Base-by-base conservation (phyloP, 164 flowering plant genomes). In the Cinnamomum chago region DNA sequence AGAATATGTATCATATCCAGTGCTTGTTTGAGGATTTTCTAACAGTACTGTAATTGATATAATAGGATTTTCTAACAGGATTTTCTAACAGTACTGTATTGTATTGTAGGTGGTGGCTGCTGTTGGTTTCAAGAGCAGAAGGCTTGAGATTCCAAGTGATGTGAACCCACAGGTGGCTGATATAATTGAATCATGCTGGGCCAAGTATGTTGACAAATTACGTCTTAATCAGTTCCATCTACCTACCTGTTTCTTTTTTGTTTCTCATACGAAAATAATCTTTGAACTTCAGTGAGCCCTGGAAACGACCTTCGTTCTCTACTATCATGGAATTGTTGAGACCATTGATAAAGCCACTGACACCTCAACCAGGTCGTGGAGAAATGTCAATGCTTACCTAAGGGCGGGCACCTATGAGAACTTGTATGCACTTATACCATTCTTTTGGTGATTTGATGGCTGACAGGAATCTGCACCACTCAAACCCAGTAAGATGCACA, bases 221-320 rank as follows among this genome's bases (percentile, higher is more conserved):
- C 7, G 10, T 20, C 9, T 47, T 47, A 40, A 47, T 40, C 71
- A 35, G 27, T 40, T 68, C 64, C 17, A 14, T 51, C 73, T 27
- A 23, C 20, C 73, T 50, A 7, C 20, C 35, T 47, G 47, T 40
- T 40, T 40, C 47, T 40, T 40, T 30, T 9, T 65, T 47, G 50
- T 73, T 67, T 35, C 13, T 2, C 47, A 40, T 9, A 69, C 55
- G 5, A 22, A 60, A 18, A 30, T 35, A 11, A 27, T 67, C 30
- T 62, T 68, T 58, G 14, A n/a, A 68, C 62, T 86, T 82, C 91
- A 93, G 98, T 75, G 96, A 93, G 70, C 91, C 98, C 3, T 87
- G 94, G 94, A 88, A 85, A 73, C 90, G 98, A 5, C 98, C 98
- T 23, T 90, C 98, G 50, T 93, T 93, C 76, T 74, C 88, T 65